phyloP scores from a whole-genome alignment of 2,329 filamentous ascomycete genomes.

The Colletotrichum salicis region DNA sequence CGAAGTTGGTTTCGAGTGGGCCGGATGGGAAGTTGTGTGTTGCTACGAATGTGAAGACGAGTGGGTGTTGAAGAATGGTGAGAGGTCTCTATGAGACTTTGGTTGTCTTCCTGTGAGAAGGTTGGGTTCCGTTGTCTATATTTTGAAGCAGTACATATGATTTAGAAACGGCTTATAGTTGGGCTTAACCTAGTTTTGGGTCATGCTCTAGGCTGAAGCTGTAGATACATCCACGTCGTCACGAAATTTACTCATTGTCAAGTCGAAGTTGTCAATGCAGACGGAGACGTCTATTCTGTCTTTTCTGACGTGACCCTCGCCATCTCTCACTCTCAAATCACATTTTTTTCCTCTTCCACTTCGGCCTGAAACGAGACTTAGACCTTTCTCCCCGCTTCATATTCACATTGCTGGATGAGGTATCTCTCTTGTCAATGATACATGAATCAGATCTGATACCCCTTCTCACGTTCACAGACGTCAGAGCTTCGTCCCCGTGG shows the following conservation, averaged over 20 bases:
- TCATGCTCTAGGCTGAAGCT: background rate
- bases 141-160: background rate
- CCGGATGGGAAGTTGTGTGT: constrained; percentile 33
- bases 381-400: too few relatives aligned
- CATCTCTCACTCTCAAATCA: too few relatives aligned
- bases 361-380: too few relatives aligned
- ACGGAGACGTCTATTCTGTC: too few relatives aligned
- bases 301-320: too few relatives aligned
- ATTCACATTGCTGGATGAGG: too few relatives aligned
- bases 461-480: too few relatives aligned
- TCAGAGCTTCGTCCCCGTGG: background rate
- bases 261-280: too few relatives aligned
- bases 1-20: constrained; percentile 22
- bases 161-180: background rate
- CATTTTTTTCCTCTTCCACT: too few relatives aligned
- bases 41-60: constrained; percentile 26
- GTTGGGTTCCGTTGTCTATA: background rate
- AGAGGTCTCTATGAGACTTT: background rate
- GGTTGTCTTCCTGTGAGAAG: too few relatives aligned
- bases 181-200: background rate
- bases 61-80: constrained; percentile 5
- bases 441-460: too few relatives aligned
- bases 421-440: too few relatives aligned
- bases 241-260: background rate
- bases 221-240: background rate